These are phyloP conservation scores for Aciculoconidium aculeatum DNA, from an alignment of 805 yeast genomes.

Conservation along the genomic window DNA sequence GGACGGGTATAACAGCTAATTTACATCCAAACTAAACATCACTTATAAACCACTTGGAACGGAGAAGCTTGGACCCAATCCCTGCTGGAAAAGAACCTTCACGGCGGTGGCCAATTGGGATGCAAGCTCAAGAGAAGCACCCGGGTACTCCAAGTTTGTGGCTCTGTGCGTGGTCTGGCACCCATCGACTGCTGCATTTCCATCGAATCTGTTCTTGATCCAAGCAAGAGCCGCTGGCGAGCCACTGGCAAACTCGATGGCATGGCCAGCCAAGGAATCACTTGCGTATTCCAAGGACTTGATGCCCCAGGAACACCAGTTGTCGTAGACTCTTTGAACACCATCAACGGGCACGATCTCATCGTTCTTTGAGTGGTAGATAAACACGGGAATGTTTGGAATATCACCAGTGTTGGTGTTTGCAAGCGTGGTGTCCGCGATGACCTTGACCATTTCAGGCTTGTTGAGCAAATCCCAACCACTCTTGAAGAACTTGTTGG, in stretches of 20 bases:
- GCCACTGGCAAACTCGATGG: slow-evolving; percentile 12
- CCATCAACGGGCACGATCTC: slow-evolving; percentile 9
- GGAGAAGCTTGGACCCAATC: slow-evolving; percentile 7
- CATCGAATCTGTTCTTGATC: slow-evolving; percentile 13
- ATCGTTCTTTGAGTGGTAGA: slow-evolving; percentile 10
- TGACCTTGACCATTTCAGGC: slow-evolving; percentile 8
- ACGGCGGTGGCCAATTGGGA: slow-evolving; percentile 3
- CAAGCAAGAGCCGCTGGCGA: slow-evolving; percentile 12
- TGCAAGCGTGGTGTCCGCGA: slow-evolving; percentile 18
- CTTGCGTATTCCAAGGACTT: slow-evolving; percentile 23
- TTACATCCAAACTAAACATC: too few species aligned
- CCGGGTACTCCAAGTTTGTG: slow-evolving; percentile 39
- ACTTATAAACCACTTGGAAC: too few species aligned
- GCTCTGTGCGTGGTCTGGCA: slow-evolving; percentile 34
- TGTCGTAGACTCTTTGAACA: slow-evolving; percentile 13
- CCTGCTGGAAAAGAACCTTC: slow-evolving; percentile 2
- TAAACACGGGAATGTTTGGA: slow-evolving; percentile 9
- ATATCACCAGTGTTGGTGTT: slow-evolving; percentile 7
- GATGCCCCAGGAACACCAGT: slow-evolving; percentile 23
- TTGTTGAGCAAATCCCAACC: slow-evolving; percentile 15
- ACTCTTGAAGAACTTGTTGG: slow-evolving; percentile 5
- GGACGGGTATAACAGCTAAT: too few species aligned
- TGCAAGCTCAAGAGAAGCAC: slow-evolving; percentile 16
- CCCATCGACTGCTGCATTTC: slow-evolving; percentile 11
- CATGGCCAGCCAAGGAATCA: slow-evolving; percentile 20